Evolutionary conservation across 257 asterid genomes (phyloP), one percentile per base, ranked within the genome.

Genomic region (Solanum pinnatisectum): DNA sequence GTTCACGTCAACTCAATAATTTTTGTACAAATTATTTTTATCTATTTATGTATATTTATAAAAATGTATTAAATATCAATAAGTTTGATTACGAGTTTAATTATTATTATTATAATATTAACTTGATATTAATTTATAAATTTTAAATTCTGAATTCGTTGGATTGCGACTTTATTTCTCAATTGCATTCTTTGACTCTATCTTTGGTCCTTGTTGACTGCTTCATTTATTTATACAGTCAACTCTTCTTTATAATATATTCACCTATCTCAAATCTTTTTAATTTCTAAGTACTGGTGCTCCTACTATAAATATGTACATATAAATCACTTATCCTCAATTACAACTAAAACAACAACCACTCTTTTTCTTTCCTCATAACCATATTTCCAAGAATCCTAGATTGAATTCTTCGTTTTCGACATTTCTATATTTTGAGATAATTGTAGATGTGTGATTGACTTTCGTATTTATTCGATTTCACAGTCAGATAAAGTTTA

Each of bases 1-100:
- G 4, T 8, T 70, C 1, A 15, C n/a, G n/a, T 70, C 0, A 32
- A 72, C 1, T 16, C 12, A 72, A 0, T 70, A 70, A 70, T 1
- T 68, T 12, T 68, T 27, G 1, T 27, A 0, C 2, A 67, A 0
- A 67, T 67, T 0, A 4, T 8, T n/a, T 63, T 0, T 0, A 2
- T 25, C 0, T 2, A 12, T 11, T 25, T 25, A 25, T 27, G 8
- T 14, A 27, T 27, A 18, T 56, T 18, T 56, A 27, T 5, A 67
- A 11, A 65, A 67, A 27, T 5, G 2, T 67, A 27, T 27, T 2
- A 67, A 67, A 13, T 67, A 13, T 25, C 5, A 11, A 25, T 3
- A n/a, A 16, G 5, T 67, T 25, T 67, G 3, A 67, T 12, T 25
- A 67, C 15, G 2, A 67, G 27, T 67, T 25, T 27, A 5, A 63